phyloP scores from a whole-genome alignment of 2,329 filamentous ascomycete genomes.

The Pyrenochaeta sp. region DNA sequence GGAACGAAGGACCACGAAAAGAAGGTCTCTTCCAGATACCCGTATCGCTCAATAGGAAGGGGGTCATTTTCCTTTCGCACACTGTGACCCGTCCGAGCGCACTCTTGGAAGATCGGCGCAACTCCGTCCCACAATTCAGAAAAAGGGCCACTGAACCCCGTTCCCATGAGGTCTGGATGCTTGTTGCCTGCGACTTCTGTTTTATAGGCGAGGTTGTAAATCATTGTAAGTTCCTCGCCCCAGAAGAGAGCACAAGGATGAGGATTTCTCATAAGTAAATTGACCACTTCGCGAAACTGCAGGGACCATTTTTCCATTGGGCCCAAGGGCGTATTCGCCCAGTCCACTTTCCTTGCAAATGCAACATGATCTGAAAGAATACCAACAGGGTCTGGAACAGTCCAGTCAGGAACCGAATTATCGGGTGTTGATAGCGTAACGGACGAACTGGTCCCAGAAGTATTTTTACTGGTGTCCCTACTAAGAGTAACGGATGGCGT shows the following conservation, averaged over 20 bases:
- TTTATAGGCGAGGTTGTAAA: conserved; percentile 53
- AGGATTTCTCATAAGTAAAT: conserved; percentile 42
- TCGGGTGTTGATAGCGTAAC: conserved; percentile 33
- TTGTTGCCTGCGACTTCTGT: conserved; percentile 40
- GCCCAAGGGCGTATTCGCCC: conserved; percentile 59
- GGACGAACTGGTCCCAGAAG: conserved; percentile 24
- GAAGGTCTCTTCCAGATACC: conserved; percentile 46
- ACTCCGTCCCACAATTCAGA: conserved; percentile 52
- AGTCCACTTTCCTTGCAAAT: conserved; percentile 56
- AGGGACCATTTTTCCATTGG: conserved; percentile 58
- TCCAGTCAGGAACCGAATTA: conserved; percentile 40
- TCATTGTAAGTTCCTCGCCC: conserved; percentile 42
- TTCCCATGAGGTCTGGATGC: conserved; percentile 44
- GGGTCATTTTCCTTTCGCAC: conserved; percentile 39
- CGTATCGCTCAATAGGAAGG: conserved; percentile 39
- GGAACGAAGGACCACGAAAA: conserved; percentile 57
- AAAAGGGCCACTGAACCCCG: conserved; percentile 45
- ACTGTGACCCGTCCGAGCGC: conserved; percentile 38
- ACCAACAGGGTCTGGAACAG: conserved; percentile 27
- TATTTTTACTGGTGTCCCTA: conserved; percentile 26
- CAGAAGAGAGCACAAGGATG: conserved; percentile 53
- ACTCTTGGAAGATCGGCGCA: conserved; percentile 39
- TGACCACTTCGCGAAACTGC: conserved; percentile 54
- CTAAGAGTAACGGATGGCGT: conserved; percentile 13
- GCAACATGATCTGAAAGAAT: conserved; percentile 40